Evolutionary conservation across 2,329 filamentous ascomycete genomes (phyloP).

Genomic region (Tympanopsis confertula): DNA sequence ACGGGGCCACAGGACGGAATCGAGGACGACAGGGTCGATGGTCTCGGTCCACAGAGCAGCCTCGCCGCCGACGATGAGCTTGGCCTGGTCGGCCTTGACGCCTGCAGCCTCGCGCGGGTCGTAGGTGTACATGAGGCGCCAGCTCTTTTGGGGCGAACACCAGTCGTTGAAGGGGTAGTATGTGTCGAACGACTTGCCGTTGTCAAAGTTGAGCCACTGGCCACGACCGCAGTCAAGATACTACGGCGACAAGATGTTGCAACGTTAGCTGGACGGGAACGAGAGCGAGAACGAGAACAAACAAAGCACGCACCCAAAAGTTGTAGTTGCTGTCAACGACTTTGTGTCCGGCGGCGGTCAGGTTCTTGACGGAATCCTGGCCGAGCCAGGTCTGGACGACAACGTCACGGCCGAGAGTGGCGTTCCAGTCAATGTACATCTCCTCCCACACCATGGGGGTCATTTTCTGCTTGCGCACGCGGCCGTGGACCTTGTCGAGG

Average conservation of each 20-base stretch:
- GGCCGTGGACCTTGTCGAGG: constrained; percentile 56
- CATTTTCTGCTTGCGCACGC: constrained; percentile 51
- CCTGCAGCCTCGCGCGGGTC: constrained; percentile 60
- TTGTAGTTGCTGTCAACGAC: constrained; percentile 68
- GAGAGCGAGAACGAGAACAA: constrained; percentile 1
- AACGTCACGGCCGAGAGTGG: constrained; percentile 59
- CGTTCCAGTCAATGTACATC: constrained; percentile 67
- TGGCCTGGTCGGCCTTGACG: constrained; percentile 46
- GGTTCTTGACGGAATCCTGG: constrained; percentile 43
- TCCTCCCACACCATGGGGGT: constrained; percentile 81
- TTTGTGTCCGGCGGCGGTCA: constrained; percentile 54
- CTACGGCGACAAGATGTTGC: constrained; percentile 23
- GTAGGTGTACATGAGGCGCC: constrained; percentile 71
- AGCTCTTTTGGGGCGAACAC: constrained; percentile 70
- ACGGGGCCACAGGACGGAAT: constrained; percentile 69
- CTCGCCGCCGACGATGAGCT: constrained; percentile 71
- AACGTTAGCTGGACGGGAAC: neutral
- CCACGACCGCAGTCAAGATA: constrained; percentile 78
- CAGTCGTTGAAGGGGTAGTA: constrained; percentile 70
- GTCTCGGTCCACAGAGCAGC: constrained; percentile 73
- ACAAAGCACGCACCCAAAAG: constrained; percentile 48
- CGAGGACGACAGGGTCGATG: constrained; percentile 63
- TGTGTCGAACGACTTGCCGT: constrained; percentile 33
- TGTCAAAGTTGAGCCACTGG: constrained; percentile 63
- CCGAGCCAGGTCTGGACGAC: constrained; percentile 73